Conservation (phyloP, 768 basidiomycete genomes). For the Suillus weaverae region DNA sequence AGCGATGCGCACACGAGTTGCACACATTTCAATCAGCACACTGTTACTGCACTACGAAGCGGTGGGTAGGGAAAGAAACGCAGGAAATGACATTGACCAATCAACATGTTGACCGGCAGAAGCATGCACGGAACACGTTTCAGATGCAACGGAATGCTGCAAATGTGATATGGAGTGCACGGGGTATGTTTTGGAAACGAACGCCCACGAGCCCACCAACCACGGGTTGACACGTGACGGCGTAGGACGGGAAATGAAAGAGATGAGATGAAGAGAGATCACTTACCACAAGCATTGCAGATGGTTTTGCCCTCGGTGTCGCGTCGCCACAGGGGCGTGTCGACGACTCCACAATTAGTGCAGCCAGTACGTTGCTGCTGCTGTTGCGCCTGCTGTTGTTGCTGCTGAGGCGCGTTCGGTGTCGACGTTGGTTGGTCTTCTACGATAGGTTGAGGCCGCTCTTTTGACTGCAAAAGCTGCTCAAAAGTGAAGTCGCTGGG, state of each 20-base stretch:
- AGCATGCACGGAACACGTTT: conserved; percentile 35
- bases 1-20: conserved; percentile 37
- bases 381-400: conserved; percentile 24
- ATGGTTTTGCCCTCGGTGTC: conserved; percentile 79
- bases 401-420: conserved; percentile 23
- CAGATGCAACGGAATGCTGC: conserved; percentile 31
- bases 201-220: conserved; percentile 34
- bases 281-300: conserved; percentile 91
- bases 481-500: conserved; percentile 33
- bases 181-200: conserved; percentile 26
- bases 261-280: conserved; percentile 35
- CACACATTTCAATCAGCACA: conserved; percentile 42
- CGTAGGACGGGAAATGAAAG: conserved; percentile 33
- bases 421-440: conserved; percentile 19
- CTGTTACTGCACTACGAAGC: conserved; percentile 35
- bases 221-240: conserved; percentile 42
- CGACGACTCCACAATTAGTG: conserved; percentile 73
- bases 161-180: conserved; percentile 34
- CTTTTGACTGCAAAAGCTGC: conserved; percentile 32
- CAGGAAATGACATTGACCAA: conserved; percentile 33
- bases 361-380: conserved; percentile 51
- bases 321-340: conserved; percentile 84
- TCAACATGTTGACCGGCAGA: conserved; percentile 32
- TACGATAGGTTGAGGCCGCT: conserved; percentile 20
- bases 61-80: conserved; percentile 31